These are phyloP conservation scores for Aspergillus ustus DNA, from an alignment of 2,329 filamentous ascomycete species.

Conservation along the genomic window DNA sequence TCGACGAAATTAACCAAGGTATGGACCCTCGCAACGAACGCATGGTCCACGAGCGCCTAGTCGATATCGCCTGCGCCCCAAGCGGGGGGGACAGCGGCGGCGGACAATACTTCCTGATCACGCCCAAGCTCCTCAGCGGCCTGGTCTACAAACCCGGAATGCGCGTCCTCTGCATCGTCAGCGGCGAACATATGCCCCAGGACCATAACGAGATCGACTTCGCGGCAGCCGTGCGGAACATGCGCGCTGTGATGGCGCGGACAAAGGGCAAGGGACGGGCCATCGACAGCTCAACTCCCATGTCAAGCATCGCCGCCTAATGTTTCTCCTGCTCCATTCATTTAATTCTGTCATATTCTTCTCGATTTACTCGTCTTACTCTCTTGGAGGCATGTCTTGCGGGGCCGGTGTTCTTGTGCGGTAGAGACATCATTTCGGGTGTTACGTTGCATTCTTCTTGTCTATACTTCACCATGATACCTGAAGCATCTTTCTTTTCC, in stretches of 20 bases:
- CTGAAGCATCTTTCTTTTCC: neutral
- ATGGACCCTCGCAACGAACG: slow-evolving; percentile 99
- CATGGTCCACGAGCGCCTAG: slow-evolving; percentile 97
- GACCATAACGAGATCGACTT: slow-evolving; percentile 46
- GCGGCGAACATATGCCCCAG: slow-evolving; percentile 68
- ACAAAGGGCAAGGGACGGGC: slow-evolving; percentile 24
- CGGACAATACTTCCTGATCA: slow-evolving; percentile 91
- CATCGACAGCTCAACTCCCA: slow-evolving; percentile 12
- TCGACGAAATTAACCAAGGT: slow-evolving; percentile 99
- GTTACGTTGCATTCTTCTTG: slow-evolving; percentile 3
- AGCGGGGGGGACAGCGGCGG: slow-evolving; percentile 55
- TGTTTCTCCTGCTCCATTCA: neutral
- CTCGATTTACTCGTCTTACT: neutral
- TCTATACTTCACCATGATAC: slow-evolving; percentile 10
- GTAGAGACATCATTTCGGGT: neutral
- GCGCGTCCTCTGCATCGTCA: slow-evolving; percentile 91
- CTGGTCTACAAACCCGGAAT: slow-evolving; percentile 88
- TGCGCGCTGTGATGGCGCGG: slow-evolving; percentile 34
- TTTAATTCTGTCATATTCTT: neutral
- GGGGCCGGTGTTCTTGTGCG: neutral
- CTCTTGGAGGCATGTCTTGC: neutral
- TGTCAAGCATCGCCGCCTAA: slow-evolving; percentile 28
- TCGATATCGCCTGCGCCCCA: slow-evolving; percentile 82
- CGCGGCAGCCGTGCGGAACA: slow-evolving; percentile 38
- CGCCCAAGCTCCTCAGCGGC: slow-evolving; percentile 86